Evolutionary conservation across 1,284 basidiomycete species (phyloP).

Genomic region (Cryptococcus amylolentus): DNA sequence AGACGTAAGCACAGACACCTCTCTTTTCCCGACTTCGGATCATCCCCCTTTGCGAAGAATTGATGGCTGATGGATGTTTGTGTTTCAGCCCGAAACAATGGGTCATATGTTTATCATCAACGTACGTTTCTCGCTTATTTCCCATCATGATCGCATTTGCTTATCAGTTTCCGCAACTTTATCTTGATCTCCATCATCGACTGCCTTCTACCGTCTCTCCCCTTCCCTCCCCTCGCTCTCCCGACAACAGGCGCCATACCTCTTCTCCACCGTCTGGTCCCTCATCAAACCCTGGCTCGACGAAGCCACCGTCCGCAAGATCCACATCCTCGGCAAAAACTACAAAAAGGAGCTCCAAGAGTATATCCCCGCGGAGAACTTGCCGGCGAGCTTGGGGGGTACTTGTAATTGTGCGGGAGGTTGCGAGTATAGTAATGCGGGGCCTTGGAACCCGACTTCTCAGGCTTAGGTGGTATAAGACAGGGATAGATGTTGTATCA

Average conservation of each 20-base stretch:
- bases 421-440: conserved; percentile 84
- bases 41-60: neutral
- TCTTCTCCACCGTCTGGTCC: conserved; percentile 84
- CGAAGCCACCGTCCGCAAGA: conserved; percentile 89
- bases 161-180: neutral
- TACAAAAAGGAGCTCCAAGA: conserved; percentile 65
- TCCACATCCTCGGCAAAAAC: conserved; percentile 68
- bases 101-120: conserved; percentile 96
- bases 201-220: neutral
- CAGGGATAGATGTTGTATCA: no score
- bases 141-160: neutral
- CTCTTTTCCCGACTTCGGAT: neutral
- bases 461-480: neutral
- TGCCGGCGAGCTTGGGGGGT: conserved; percentile 85
- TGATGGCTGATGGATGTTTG: neutral
- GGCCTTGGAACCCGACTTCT: conserved; percentile 72
- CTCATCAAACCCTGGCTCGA: conserved; percentile 93
- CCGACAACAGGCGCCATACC: conserved; percentile 63
- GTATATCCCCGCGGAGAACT: conserved; percentile 77
- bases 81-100: conserved; percentile 76
- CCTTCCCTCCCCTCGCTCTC: neutral
- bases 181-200: neutral
- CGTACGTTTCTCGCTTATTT: conserved; percentile 49
- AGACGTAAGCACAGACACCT: neutral
- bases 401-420: conserved; percentile 72